Percentiles rank a stretch among this genome's conserved stretches.
Evolutionary conservation across 345 rosid genomes (phyloP).

Genomic region (Eucalyptus camaldulensis): DNA sequence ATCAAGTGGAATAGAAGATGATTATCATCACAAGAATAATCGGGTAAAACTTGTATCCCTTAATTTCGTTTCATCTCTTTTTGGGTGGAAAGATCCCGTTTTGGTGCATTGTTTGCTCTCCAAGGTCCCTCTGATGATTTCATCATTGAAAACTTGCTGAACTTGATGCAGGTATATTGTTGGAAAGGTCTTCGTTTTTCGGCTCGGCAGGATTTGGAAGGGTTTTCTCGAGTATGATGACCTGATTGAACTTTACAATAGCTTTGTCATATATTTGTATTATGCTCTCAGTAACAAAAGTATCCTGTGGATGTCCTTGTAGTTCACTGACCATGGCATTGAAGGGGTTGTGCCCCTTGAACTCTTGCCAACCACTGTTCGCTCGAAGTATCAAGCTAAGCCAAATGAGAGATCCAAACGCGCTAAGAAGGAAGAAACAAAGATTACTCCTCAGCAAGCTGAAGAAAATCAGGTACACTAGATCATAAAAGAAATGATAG

Average conservation of each 20-base stretch:
- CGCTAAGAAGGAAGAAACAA: constrained; percentile 76
- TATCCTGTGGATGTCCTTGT: constrained; percentile 5
- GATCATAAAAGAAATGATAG: neutral
- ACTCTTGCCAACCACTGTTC: constrained; percentile 63
- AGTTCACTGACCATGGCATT: constrained; percentile 91
- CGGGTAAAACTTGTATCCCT: constrained; percentile 24
- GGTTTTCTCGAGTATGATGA: constrained; percentile 73
- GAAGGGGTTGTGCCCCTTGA: constrained; percentile 97
- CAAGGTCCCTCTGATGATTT: neutral
- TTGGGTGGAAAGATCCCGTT: neutral
- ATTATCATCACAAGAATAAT: constrained; percentile 86
- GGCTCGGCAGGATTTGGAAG: constrained; percentile 96
- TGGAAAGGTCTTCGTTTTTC: constrained; percentile 96
- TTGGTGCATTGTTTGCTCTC: neutral
- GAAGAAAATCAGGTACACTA: constrained; percentile 55
- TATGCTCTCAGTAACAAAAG: neutral
- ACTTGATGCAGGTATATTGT: constrained; percentile 71
- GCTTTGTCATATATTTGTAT: neutral
- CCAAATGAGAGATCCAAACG: constrained; percentile 83
- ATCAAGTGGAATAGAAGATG: constrained; percentile 86
- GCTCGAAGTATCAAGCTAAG: constrained; percentile 79
- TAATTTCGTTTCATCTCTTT: neutral
- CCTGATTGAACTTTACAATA: neutral
- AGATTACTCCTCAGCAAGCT: constrained; percentile 34
- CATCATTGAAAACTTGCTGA: neutral